Evolutionary conservation across 1,284 basidiomycete species (phyloP).

Genomic region (Trichosporon faecale): DNA sequence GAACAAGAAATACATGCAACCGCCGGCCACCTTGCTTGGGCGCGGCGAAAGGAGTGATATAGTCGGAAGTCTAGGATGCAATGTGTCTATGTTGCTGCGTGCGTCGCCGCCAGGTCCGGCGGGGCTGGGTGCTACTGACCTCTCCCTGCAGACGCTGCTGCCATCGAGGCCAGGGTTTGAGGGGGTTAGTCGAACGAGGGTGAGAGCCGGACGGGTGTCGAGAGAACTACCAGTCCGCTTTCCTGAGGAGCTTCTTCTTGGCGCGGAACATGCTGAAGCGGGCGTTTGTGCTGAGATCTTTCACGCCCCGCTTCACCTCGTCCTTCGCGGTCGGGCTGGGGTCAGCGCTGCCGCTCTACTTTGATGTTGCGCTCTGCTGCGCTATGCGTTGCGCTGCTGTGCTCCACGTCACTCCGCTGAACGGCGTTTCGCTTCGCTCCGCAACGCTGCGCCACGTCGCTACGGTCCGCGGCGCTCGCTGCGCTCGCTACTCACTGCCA

Average conservation of each 20-base stretch:
- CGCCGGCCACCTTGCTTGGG: neutral
- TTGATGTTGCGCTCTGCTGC: neutral
- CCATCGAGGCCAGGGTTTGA: too few relatives aligned
- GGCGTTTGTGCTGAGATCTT: constrained; percentile 46
- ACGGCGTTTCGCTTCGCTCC: too few relatives aligned
- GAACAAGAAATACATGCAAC: neutral
- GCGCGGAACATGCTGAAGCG: constrained; percentile 49
- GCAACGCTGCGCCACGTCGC: too few relatives aligned
- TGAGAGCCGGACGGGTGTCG: too few relatives aligned
- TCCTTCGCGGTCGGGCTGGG: constrained; percentile 45
- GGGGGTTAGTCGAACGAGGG: too few relatives aligned
- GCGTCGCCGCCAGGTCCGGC: too few relatives aligned
- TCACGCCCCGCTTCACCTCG: constrained; percentile 47
- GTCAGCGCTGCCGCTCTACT: neutral
- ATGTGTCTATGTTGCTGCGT: neutral
- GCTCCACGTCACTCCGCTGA: too few relatives aligned
- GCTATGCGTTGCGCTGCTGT: neutral
- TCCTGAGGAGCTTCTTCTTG: constrained; percentile 51
- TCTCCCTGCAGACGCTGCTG: too few relatives aligned
- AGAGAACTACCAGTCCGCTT: constrained; percentile 31
- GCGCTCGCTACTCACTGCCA: constrained; percentile 47
- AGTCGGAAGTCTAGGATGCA: neutral
- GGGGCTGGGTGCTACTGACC: too few relatives aligned
- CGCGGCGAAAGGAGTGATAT: neutral
- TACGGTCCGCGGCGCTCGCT: neutral